Evolutionary conservation across 176 grass and related monocot species (phyloP).

Genomic region (Pontederia crassipes): DNA sequence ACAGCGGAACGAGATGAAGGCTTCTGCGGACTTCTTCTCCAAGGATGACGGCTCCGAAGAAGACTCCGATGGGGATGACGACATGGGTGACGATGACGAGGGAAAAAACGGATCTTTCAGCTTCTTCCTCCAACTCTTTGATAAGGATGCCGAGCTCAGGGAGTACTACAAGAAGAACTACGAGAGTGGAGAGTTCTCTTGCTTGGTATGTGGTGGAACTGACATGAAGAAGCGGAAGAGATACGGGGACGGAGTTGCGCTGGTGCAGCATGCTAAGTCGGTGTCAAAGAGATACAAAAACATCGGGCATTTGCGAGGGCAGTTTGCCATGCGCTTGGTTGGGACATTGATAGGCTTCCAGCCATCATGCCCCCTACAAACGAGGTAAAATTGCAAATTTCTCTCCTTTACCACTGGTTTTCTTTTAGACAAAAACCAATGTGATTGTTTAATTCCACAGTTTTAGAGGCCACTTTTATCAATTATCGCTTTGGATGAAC

Average conservation of each 20-base stretch:
- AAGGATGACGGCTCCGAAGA: constrained; percentile 25
- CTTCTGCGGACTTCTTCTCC: constrained; percentile 41
- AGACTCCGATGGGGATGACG: constrained; percentile 17
- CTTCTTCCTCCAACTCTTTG: constrained; percentile 11
- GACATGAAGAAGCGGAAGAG: constrained; percentile 18
- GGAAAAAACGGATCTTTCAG: constrained; percentile 28
- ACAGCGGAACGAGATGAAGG: constrained; percentile 19
- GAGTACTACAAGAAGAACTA: constrained; percentile 45
- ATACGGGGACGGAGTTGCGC: constrained; percentile 28
- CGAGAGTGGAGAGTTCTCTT: constrained; percentile 41
- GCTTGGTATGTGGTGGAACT: constrained; percentile 46
- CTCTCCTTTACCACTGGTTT: too few species aligned
- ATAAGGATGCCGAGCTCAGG: constrained; percentile 9
- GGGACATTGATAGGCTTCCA: constrained; percentile 38
- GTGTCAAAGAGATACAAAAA: constrained; percentile 19
- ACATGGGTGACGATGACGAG: constrained; percentile 22
- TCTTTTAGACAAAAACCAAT: too few species aligned
- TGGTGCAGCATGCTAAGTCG: constrained; percentile 49
- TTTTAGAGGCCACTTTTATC: too few species aligned
- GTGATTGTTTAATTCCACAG: too few species aligned
- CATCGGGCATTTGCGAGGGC: constrained; percentile 48
- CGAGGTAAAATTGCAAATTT: background rate
- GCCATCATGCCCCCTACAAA: constrained; percentile 19
- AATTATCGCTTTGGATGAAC: too few species aligned
- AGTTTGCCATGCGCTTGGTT: constrained; percentile 51